Conservation (phyloP, 2,329 filamentous ascomycete genomes). For the Scorias spongiosa region DNA sequence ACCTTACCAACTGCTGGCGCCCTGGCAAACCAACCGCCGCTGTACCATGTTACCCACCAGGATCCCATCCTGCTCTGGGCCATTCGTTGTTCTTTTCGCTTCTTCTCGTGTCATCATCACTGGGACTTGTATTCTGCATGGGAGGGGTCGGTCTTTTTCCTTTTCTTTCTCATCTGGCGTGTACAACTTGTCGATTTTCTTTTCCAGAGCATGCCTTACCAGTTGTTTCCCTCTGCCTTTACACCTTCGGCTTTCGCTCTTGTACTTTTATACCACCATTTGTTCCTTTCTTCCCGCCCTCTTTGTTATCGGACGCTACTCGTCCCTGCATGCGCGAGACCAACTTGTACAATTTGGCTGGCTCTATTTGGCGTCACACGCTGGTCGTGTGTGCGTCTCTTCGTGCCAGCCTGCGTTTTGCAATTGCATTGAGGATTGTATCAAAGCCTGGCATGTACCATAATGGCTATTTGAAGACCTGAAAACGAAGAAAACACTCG, state of each 20-base stretch:
- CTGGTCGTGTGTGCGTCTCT: neutral
- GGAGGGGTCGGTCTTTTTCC: conserved; percentile 1
- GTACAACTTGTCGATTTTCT: neutral
- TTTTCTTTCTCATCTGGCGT: neutral
- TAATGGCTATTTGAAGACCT: no score
- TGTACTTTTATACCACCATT: neutral
- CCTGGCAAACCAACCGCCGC: no score
- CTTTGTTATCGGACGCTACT: neutral
- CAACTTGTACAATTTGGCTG: no score
- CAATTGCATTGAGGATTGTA: neutral
- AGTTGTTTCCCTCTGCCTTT: neutral
- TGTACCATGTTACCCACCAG: no score
- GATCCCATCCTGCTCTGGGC: no score
- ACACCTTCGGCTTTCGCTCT: neutral
- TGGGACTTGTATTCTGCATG: conserved; percentile 2
- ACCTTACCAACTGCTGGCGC: neutral
- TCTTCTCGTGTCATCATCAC: no score
- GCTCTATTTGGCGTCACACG: neutral
- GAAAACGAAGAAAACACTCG: neutral
- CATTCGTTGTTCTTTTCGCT: no score
- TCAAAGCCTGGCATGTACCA: neutral
- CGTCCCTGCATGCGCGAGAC: neutral
- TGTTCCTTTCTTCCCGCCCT: neutral
- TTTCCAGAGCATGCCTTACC: neutral
- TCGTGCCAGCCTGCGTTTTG: neutral